A percentile compares a stretch with the other conserved stretches of the same genome.
Conservation (phyloP, 495 filamentous ascomycete species). For the Apodospora peruviana region DNA sequence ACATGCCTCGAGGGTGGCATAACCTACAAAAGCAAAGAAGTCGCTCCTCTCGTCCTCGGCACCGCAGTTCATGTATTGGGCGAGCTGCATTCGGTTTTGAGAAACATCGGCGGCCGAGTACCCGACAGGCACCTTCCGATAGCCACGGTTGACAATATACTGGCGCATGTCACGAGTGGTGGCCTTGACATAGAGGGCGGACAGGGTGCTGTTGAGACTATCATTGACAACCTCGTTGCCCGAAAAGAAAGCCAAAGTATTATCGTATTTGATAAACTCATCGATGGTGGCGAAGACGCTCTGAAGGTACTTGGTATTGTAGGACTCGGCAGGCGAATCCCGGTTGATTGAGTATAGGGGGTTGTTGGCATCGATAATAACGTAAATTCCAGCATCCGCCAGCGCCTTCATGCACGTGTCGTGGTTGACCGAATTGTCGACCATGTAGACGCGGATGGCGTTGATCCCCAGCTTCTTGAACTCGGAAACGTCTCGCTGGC, state of each 20-base stretch:
- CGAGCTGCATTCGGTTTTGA: conserved; percentile 82
- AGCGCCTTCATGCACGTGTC: conserved; percentile 78
- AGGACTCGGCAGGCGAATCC: conserved; percentile 63
- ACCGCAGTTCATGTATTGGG: conserved; percentile 93
- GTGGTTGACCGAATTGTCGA: conserved; percentile 82
- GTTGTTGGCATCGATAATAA: conserved; percentile 71
- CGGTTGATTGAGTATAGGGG: conserved; percentile 74
- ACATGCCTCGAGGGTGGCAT: background rate
- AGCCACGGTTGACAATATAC: conserved; percentile 69
- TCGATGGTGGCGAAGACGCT: conserved; percentile 92
- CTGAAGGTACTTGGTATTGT: conserved; percentile 88
- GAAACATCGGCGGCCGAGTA: conserved; percentile 88
- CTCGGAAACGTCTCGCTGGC: conserved; percentile 76
- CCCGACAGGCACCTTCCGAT: conserved; percentile 80
- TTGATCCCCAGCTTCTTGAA: conserved; percentile 87
- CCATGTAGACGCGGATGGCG: conserved; percentile 87
- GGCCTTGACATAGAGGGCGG: conserved; percentile 88
- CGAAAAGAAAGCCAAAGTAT: conserved; percentile 92
- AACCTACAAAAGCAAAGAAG: conserved; percentile 79
- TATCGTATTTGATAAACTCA: conserved; percentile 77
- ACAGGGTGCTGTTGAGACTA: conserved; percentile 57
- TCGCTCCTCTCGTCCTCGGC: conserved; percentile 78
- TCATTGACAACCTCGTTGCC: conserved; percentile 96
- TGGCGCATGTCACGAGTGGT: conserved; percentile 86
- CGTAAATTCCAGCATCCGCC: conserved; percentile 83